Conservation (phyloP, 768 basidiomycete species). For the Leccinum imitatum region DNA sequence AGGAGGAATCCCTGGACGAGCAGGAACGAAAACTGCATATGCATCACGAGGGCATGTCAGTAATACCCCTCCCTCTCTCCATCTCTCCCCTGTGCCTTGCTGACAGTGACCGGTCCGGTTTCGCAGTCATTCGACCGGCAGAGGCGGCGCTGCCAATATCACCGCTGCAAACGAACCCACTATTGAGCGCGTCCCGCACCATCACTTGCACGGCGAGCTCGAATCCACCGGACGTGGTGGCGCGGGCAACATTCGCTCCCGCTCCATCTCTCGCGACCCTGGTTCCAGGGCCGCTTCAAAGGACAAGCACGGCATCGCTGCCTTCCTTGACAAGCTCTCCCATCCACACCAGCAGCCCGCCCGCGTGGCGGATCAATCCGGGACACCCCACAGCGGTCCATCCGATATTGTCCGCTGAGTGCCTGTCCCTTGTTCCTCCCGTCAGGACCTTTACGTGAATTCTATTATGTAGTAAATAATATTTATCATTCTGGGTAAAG, state of each 20-base stretch:
- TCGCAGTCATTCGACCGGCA: slow-evolving; percentile 61
- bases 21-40: slow-evolving; percentile 33
- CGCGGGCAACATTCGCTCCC: slow-evolving; percentile 55
- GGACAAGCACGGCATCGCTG: slow-evolving; percentile 33
- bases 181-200: slow-evolving; percentile 34
- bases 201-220: slow-evolving; percentile 24
- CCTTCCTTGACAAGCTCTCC: slow-evolving; percentile 29
- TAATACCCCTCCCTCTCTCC: slow-evolving; percentile 2
- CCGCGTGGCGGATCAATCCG: neutral
- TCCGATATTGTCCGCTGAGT: neutral
- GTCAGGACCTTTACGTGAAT: neutral
- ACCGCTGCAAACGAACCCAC: slow-evolving; percentile 38
- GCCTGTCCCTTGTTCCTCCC: neutral
- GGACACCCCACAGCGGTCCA: neutral
- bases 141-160: slow-evolving; percentile 67
- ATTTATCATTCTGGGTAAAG: neutral
- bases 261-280: slow-evolving; percentile 35
- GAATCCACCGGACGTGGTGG: slow-evolving; percentile 60
- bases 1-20: slow-evolving; percentile 31
- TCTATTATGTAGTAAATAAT: neutral
- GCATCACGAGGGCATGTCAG: slow-evolving; percentile 42
- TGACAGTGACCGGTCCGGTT: slow-evolving; percentile 1
- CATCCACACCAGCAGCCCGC: slow-evolving; percentile 22
- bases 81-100: neutral
- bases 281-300: slow-evolving; percentile 23